These are phyloP conservation scores for Epichloe hybrida DNA, from an alignment of 2,329 filamentous ascomycete species.

Conservation along the genomic window DNA sequence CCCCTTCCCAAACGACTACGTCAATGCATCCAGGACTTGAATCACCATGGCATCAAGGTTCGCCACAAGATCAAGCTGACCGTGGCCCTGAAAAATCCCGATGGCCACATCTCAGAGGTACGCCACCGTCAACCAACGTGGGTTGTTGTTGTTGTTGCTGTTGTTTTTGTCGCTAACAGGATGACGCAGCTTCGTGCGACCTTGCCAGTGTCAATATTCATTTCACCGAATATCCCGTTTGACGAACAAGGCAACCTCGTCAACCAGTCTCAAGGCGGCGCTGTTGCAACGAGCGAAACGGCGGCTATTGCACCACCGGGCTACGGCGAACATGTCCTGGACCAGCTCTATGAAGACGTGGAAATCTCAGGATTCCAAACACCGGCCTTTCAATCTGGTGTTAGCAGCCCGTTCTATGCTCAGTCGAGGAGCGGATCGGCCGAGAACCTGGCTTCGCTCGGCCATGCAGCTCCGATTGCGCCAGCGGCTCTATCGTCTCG, in stretches of 20 bases:
- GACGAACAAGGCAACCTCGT: slow-evolving; percentile 76
- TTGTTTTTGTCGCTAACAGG: background rate
- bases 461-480: slow-evolving; percentile 18
- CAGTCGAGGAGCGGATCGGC: slow-evolving; percentile 62
- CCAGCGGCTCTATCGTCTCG: slow-evolving; percentile 47
- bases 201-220: slow-evolving; percentile 83
- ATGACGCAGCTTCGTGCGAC: slow-evolving; percentile 62
- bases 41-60: slow-evolving; percentile 79
- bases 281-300: slow-evolving; percentile 35
- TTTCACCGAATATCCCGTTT: slow-evolving; percentile 83
- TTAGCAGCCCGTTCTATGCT: slow-evolving; percentile 66
- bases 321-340: slow-evolving; percentile 80
- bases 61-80: slow-evolving; percentile 87
- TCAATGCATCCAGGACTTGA: slow-evolving; percentile 78
- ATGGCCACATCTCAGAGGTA: slow-evolving; percentile 81
- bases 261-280: slow-evolving; percentile 40
- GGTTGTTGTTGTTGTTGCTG: background rate
- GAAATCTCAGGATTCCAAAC: slow-evolving; percentile 73
- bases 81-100: slow-evolving; percentile 83
- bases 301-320: slow-evolving; percentile 70
- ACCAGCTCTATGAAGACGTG: slow-evolving; percentile 80
- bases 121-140: slow-evolving; percentile 26
- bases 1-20: slow-evolving; percentile 71
- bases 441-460: slow-evolving; percentile 57
- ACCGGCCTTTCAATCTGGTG: slow-evolving; percentile 54